Percentiles rank a stretch among this genome's conserved stretches.
Conservation (phyloP, 2,329 filamentous ascomycete species). For the Colletotrichum sp. region DNA sequence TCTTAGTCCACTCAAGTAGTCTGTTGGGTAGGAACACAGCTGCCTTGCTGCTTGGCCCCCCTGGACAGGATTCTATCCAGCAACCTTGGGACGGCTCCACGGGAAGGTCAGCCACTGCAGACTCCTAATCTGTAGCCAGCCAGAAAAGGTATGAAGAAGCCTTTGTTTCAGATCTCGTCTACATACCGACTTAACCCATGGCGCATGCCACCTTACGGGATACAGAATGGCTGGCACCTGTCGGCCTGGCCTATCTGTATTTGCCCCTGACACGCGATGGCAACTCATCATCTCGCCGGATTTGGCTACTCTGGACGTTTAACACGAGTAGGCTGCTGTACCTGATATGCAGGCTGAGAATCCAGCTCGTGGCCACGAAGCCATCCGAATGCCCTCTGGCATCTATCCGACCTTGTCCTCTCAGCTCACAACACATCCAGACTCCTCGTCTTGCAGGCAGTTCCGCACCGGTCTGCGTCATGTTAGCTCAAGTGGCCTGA, state of each 20-base stretch:
- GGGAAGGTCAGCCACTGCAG: constrained; percentile 14
- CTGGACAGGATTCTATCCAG: background rate
- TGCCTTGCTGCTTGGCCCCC: background rate
- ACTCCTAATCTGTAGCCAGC: constrained; percentile 14
- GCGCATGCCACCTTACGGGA: background rate
- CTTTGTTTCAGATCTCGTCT: constrained; percentile 20
- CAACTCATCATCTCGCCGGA: constrained; percentile 1
- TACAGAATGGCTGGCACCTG: background rate
- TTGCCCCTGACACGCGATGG: background rate
- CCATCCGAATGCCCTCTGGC: background rate
- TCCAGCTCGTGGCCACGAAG: background rate
- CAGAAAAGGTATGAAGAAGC: constrained; percentile 7
- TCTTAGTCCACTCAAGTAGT: background rate
- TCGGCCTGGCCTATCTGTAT: background rate
- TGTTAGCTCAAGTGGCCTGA: background rate
- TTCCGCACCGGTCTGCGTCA: background rate
- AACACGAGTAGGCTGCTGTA: background rate
- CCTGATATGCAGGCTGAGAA: background rate
- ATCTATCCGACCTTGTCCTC: background rate
- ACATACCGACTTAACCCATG: background rate
- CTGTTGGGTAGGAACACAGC: constrained; percentile 3
- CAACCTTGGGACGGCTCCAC: background rate
- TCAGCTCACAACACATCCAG: background rate
- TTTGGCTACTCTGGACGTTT: background rate
- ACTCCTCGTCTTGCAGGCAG: background rate